Evolutionary conservation across 139 green algal species (phyloP).

Genomic region (Bryopsis sp.): DNA sequence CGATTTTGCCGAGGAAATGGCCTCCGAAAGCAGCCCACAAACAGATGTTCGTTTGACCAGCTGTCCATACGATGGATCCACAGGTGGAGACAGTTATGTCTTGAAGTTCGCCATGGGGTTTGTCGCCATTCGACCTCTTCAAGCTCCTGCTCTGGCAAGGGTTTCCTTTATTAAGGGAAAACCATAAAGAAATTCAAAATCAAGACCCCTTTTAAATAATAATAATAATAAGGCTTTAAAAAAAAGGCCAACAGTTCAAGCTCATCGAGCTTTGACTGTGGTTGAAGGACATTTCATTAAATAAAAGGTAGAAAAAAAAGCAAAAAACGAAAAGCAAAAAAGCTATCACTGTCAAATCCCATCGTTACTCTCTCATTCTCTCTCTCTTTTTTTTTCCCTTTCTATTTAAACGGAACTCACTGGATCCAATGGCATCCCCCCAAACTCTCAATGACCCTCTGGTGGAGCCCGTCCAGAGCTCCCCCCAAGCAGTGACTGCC

Average conservation of each 20-base stretch:
- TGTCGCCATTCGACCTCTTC: not conserved
- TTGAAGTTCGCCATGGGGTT: constrained; percentile 9
- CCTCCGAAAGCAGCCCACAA: constrained; percentile 8
- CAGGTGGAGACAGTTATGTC: constrained; percentile 8
- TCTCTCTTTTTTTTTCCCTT: too few species aligned
- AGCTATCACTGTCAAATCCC: not conserved
- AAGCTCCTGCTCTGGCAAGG: not conserved
- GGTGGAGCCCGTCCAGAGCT: constrained; percentile 12
- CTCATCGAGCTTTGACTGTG: not conserved
- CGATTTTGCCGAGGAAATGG: constrained; percentile 9
- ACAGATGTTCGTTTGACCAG: constrained; percentile 13
- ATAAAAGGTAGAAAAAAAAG: not conserved
- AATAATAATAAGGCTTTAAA: not conserved
- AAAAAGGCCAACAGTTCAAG: not conserved
- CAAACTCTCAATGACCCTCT: constrained; percentile 10
- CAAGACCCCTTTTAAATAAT: not conserved
- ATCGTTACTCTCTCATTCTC: too few species aligned
- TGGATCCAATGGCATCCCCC: not conserved
- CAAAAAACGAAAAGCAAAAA: not conserved
- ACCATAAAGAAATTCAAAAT: not conserved
- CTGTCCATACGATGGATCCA: constrained; percentile 17
- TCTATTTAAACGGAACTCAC: too few species aligned
- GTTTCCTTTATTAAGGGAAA: not conserved
- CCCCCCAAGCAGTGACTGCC: constrained; percentile 5
- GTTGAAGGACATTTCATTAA: not conserved